Evolutionary conservation across 345 rosid genomes (phyloP), one percentile per base, ranked within the genome.

Genomic region (Linum tenue): DNA sequence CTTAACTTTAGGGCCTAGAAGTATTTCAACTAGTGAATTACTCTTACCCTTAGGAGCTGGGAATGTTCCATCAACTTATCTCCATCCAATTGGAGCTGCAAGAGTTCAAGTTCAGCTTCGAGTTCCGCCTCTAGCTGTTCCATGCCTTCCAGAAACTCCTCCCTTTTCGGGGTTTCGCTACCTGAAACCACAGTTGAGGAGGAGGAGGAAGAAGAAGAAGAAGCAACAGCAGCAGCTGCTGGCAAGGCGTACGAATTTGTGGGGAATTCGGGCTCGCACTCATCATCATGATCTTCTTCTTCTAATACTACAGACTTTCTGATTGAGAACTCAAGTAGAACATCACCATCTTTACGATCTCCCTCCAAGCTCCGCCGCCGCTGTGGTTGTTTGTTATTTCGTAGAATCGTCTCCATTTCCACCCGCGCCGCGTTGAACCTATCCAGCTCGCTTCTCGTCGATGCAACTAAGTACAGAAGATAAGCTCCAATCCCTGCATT

Each of bases 71-170:
- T 36, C 57, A 44, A 63, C 40, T 41, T 67, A 39, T 76, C 89
- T 4, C 65, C 63, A 70, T 79, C 82, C 75, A 85, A 76, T 55
- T 78, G 78, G 67, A 72, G 75, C 70, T 85, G 91, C 67, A 89
- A 73, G 61, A 68, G 80, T 63, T 89, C 81, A 42, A 87, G 75
- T 75, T 89, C 92, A 2, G 76, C 85, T 78, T 85, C 82, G 35
- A 92, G 88, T 77, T 92, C 95, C 8, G 83, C 92, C 78, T 83
- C 89, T 37, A 89, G 89, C 61, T 67, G 76, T 69, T 80, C 79
- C 82, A 81, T 84, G 58, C 80, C 92, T 41, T 70, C 80, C 1
- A 48, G 37, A 74, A 60, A 70, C 67, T 76, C 79, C 40, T 63
- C 65, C 36, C 38, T 66, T 48, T 74, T 78, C 31, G 64, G 64